Conservation (phyloP, 805 yeast genomes). For the Candida corydali region DNA sequence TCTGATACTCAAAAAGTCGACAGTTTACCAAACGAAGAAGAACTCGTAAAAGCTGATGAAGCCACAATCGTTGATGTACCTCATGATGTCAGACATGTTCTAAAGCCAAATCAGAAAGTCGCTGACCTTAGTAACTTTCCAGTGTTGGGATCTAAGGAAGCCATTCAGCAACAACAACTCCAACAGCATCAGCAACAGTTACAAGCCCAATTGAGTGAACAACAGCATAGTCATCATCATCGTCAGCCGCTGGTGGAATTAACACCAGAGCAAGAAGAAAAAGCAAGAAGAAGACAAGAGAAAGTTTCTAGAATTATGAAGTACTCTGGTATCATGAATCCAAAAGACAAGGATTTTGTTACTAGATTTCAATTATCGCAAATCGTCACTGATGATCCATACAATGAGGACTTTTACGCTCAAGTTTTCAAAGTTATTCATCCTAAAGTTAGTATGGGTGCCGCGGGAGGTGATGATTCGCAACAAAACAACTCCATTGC, state of each 20-base stretch:
- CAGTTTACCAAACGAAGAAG: conserved; percentile 2
- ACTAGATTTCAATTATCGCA: conserved; percentile 93
- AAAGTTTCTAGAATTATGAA: conserved; percentile 72
- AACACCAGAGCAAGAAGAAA: conserved; percentile 70
- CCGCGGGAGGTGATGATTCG: conserved; percentile 38
- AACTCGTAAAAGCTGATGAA: background rate
- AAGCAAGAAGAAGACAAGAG: conserved; percentile 62
- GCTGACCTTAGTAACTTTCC: conserved; percentile 52
- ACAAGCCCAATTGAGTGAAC: conserved; percentile 15
- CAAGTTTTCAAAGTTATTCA: conserved; percentile 75
- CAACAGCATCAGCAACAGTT: conserved; percentile 19
- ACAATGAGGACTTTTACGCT: conserved; percentile 92
- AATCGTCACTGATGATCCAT: conserved; percentile 95
- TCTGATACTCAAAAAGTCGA: background rate
- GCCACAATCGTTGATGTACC: background rate
- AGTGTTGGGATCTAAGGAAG: conserved; percentile 47
- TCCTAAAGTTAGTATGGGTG: conserved; percentile 54
- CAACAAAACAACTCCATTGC: conserved; percentile 79
- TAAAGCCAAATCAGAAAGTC: conserved; percentile 11
- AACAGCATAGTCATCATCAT: conserved; percentile 18
- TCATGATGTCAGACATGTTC: background rate
- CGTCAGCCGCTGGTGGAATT: conserved; percentile 32
- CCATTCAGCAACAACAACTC: conserved; percentile 13
- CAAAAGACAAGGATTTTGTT: conserved; percentile 93
- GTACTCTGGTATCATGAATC: conserved; percentile 93